phyloP scores from a whole-genome alignment of 768 basidiomycete species.

The Artomyces pyxidatus region DNA sequence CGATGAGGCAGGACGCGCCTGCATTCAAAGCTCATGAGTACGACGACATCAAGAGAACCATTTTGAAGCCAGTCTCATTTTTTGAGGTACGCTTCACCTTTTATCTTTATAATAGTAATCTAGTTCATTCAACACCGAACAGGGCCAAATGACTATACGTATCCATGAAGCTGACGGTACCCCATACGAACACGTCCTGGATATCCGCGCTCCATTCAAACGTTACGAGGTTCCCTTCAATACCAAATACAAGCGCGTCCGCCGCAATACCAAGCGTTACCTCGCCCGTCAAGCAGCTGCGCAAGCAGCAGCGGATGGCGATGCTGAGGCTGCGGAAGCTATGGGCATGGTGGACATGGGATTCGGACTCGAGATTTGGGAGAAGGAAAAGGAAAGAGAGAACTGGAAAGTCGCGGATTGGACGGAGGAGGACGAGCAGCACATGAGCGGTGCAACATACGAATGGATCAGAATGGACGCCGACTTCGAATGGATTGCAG shows the following conservation, averaged over 20 bases:
- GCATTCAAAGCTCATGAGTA: slow-evolving; percentile 62
- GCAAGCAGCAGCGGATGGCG: slow-evolving; percentile 87
- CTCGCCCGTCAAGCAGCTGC: slow-evolving; percentile 88
- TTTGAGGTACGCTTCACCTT: slow-evolving; percentile 75
- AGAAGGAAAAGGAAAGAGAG: slow-evolving; percentile 86
- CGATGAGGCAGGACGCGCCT: slow-evolving; percentile 82
- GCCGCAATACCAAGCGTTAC: slow-evolving; percentile 93
- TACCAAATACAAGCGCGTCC: slow-evolving; percentile 95
- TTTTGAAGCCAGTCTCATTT: slow-evolving; percentile 73
- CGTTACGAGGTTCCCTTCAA: slow-evolving; percentile 98
- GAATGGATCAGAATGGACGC: slow-evolving; percentile 99
- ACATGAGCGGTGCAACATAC: slow-evolving; percentile 93
- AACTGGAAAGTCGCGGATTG: slow-evolving; percentile 97
- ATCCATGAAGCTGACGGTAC: slow-evolving; percentile 99
- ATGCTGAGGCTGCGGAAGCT: slow-evolving; percentile 85
- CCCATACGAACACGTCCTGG: slow-evolving; percentile 95
- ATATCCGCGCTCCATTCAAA: slow-evolving; percentile 80
- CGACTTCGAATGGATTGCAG: slow-evolving; percentile 98
- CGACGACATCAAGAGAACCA: slow-evolving; percentile 55
- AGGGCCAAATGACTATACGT: slow-evolving; percentile 98
- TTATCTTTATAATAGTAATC: too few species aligned
- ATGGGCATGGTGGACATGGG: slow-evolving; percentile 93
- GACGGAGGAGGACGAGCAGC: slow-evolving; percentile 92
- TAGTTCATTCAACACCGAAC: not conserved
- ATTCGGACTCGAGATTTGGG: slow-evolving; percentile 92